Percentiles rank a stretch among this genome's conserved stretches.
Evolutionary conservation across 1,284 basidiomycete genomes (phyloP).

Genomic region (Hemileia vastatrix): DNA sequence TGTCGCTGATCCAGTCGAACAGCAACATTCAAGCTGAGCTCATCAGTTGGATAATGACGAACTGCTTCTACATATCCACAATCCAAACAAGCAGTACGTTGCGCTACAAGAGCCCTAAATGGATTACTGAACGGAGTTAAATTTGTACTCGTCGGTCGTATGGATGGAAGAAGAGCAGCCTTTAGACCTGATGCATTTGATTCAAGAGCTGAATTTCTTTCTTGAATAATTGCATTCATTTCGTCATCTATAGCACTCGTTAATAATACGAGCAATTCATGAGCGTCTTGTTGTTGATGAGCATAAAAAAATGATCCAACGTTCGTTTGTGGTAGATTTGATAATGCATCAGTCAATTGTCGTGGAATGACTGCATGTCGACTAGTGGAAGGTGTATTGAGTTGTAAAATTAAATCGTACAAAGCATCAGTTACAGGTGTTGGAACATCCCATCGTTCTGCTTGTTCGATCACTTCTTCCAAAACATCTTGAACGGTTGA

Average conservation of each 20-base stretch:
- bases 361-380: neutral
- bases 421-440: constrained; percentile 40
- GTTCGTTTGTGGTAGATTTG: too few relatives aligned
- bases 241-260: too few relatives aligned
- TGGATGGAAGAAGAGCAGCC: neutral
- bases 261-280: too few relatives aligned
- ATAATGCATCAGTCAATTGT: neutral
- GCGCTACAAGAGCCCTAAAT: constrained; percentile 27
- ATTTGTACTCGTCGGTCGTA: neutral
- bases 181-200: constrained; percentile 1
- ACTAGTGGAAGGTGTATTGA: too few relatives aligned
- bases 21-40: constrained; percentile 36
- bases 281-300: too few relatives aligned
- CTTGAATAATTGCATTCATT: too few relatives aligned
- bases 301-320: too few relatives aligned
- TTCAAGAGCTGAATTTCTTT: too few relatives aligned
- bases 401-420: constrained; percentile 32
- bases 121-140: constrained; percentile 12
- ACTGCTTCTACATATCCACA: constrained; percentile 42
- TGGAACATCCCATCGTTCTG: constrained; percentile 34
- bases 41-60: constrained; percentile 33
- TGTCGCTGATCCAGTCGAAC: constrained; percentile 21
- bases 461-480: constrained; percentile 26
- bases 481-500: constrained; percentile 28
- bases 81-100: constrained; percentile 37